phyloP scores from a whole-genome alignment of 305 asterid genomes.

The Andrographis paniculata region DNA sequence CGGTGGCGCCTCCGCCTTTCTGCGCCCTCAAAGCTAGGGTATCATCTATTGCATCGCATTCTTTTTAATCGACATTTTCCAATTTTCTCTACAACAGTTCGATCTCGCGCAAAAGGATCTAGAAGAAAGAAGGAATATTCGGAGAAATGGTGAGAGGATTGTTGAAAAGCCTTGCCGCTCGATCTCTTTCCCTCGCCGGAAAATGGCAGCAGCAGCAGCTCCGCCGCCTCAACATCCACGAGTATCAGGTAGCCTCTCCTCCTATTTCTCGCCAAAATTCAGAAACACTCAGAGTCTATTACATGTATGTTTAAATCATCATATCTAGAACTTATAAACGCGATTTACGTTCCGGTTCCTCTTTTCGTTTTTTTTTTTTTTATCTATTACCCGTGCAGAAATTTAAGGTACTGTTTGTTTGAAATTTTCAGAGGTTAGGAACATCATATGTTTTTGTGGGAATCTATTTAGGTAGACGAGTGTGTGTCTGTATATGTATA shows the following conservation, averaged over 20 bases:
- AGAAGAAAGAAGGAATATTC: constrained; percentile 1
- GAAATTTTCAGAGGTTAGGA: too few relatives aligned
- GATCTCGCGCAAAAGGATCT: constrained; percentile 20
- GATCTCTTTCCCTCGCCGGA: constrained; percentile 81
- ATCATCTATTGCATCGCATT: too few relatives aligned
- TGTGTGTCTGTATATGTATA: too few relatives aligned
- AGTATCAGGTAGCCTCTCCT: constrained; percentile 57
- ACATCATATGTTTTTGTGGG: too few relatives aligned
- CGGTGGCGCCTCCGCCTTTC: constrained; percentile 8
- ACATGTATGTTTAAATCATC: background rate
- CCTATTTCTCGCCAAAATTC: background rate
- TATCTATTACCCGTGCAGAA: background rate
- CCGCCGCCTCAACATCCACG: constrained; percentile 96
- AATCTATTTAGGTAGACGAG: too few relatives aligned
- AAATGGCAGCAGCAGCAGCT: constrained; percentile 99
- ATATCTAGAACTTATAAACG: background rate
- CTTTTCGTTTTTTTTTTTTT: constrained; percentile 3
- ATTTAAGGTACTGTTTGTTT: too few relatives aligned
- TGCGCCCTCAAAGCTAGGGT: constrained; percentile 21
- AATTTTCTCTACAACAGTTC: constrained; percentile 17
- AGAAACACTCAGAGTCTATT: background rate
- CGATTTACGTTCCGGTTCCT: constrained; percentile 16
- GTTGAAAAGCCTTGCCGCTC: constrained; percentile 61
- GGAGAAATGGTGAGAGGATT: constrained; percentile 68
- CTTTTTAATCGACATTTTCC: constrained; percentile 3